These are phyloP conservation scores for Gentiana straminea DNA, from an alignment of 257 asterid species.

Conservation along the genomic window DNA sequence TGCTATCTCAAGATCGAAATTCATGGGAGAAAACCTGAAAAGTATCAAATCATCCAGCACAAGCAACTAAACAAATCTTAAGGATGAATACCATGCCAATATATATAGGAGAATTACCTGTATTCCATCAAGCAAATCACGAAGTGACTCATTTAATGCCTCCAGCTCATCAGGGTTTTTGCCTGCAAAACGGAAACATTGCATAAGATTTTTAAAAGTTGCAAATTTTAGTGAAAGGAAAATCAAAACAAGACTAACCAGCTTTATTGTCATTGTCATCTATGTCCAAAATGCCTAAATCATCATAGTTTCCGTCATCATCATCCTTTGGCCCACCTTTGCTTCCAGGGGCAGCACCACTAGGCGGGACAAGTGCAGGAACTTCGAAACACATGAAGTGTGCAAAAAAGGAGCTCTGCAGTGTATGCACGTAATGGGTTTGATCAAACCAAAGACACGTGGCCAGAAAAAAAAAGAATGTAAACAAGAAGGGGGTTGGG, in stretches of 20 bases:
- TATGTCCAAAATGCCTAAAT: constrained; percentile 57
- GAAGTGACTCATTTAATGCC: constrained; percentile 80
- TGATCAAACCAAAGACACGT: background rate
- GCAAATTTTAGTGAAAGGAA: background rate
- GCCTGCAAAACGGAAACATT: constrained; percentile 30
- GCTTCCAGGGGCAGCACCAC: constrained; percentile 44
- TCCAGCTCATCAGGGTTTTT: constrained; percentile 45
- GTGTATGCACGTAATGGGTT: constrained; percentile 14
- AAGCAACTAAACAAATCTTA: no score
- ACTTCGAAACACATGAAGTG: constrained; percentile 98
- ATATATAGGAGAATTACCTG: constrained; percentile 40
- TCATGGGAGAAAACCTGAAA: no score
- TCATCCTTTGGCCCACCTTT: constrained; percentile 34
- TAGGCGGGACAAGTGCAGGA: constrained; percentile 67
- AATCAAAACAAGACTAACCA: constrained; percentile 26
- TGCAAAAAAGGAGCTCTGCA: constrained; percentile 90
- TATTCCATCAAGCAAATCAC: constrained; percentile 90
- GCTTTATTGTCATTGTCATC: constrained; percentile 36
- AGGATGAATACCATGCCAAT: background rate
- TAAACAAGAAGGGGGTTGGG: background rate
- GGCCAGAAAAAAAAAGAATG: constrained; percentile 4
- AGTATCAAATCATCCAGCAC: no score
- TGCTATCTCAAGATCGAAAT: no score
- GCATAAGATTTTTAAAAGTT: background rate
- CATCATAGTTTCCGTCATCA: constrained; percentile 43